Evolutionary conservation across 306 rosid species (phyloP), one percentile per base, ranked within the genome.

Genomic region (Alnus glutinosa): DNA sequence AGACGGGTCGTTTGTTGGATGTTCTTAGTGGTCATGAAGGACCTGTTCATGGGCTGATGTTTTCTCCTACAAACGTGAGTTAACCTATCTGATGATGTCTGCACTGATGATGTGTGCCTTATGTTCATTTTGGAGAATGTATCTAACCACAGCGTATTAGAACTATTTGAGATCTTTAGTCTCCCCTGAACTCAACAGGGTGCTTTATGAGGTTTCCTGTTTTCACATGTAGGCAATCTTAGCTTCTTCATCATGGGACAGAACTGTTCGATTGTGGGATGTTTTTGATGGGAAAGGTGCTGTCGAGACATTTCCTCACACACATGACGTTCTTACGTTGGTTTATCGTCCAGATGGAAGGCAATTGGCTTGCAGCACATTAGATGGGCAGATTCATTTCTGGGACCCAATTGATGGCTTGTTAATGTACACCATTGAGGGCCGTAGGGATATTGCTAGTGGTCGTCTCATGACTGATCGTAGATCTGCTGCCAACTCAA

Each of bases 191-290:
- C 58, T 48, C 58, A n/a, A 62, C 42, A 12, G 68, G 76, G 74
- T 55, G 61, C 62, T 68, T 59, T 18, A 55, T 83, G 59, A 46
- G 47, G 16, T 83, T 63, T 77, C 57, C 16, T 78, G 51, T 79
- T 30, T 76, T 71, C 69, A 70, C 75, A 9, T 83, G 66, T 73
- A 95, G 99, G 93, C 86, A 68, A 62, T 89, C 83, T 81, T 95
- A 86, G 96, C 99, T 82, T 95, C 99, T 61, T 91, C 99, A 6
- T 93, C 99, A 76, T 89, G 95, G 97, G 97, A 95, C 87, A 93
- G 81, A 89, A 91, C 96, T 74, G 91, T 93, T 78, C 83, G 97
- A 73, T 54, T 95, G 88, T 95, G 99, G 99, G 98, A 91, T 90
- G 97, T 95, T 86, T 95, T 93, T 83, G 87, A 93, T 55, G 87